Conservation (phyloP, 2,329 filamentous ascomycete genomes). For the Aspergillus novoparasiticus region DNA sequence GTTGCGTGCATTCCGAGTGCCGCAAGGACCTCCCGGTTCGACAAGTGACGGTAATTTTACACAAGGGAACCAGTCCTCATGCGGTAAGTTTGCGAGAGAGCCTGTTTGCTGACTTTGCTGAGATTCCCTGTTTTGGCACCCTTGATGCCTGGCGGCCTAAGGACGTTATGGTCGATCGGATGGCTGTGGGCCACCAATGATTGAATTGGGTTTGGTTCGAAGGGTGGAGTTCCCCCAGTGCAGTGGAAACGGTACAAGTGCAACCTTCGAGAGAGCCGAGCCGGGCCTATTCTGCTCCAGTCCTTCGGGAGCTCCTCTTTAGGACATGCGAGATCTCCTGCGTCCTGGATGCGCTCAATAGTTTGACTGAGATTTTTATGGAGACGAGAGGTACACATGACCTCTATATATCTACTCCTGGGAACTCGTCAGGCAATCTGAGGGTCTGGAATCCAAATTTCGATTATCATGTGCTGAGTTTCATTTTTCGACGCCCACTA, state of each 20-base stretch:
- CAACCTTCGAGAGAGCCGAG: neutral
- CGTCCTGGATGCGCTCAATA: neutral
- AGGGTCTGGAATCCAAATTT: conserved; percentile 2
- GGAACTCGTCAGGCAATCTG: neutral
- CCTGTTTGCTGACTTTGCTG: neutral
- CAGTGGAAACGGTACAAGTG: too few relatives aligned
- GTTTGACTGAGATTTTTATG: neutral
- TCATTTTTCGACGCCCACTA: neutral
- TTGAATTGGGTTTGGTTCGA: neutral
- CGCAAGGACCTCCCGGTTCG: neutral
- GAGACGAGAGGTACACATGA: neutral
- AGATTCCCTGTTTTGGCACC: neutral
- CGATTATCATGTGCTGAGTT: neutral
- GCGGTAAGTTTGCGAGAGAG: neutral
- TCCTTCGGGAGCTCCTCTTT: neutral
- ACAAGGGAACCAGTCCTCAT: neutral
- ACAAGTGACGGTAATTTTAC: neutral
- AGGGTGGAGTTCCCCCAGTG: neutral
- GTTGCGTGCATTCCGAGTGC: neutral
- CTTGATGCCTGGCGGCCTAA: neutral
- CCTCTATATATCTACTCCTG: neutral
- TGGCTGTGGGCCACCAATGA: neutral
- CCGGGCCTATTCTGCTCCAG: neutral
- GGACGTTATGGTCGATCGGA: neutral
- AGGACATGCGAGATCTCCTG: neutral